A percentile compares a stretch with the other conserved stretches of the same genome.
phyloP scores from a whole-genome alignment of 2,329 filamentous ascomycete species.

The Pseudocercospora crystallina region DNA sequence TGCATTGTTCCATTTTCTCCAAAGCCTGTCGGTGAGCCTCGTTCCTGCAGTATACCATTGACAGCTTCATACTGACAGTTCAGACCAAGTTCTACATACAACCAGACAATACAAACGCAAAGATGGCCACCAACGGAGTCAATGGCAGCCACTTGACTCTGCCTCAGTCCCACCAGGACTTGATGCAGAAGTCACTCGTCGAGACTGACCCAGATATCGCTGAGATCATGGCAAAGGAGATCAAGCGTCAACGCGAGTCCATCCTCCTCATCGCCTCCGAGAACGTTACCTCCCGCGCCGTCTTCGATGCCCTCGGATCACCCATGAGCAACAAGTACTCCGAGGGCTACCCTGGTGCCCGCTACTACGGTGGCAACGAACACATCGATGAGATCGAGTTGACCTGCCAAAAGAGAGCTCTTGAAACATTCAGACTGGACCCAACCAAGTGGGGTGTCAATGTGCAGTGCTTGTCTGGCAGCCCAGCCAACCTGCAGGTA shows the following conservation, averaged over 20 bases:
- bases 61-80: too few relatives aligned
- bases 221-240: constrained; percentile 93
- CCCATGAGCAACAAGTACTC: constrained; percentile 98
- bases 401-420: constrained; percentile 89
- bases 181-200: constrained; percentile 93
- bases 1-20: too few relatives aligned
- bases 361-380: constrained; percentile 99
- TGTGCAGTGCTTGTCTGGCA: constrained; percentile 86
- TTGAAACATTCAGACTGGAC: constrained; percentile 86
- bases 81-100: too few relatives aligned
- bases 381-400: constrained; percentile 96
- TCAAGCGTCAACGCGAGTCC: constrained; percentile 95
- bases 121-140: constrained; percentile 30
- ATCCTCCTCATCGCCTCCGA: constrained; percentile 98
- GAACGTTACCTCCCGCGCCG: constrained; percentile 97
- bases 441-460: constrained; percentile 95
- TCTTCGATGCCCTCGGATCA: constrained; percentile 94
- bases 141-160: constrained; percentile 52
- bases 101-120: constrained; percentile 2
- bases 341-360: constrained; percentile 94
- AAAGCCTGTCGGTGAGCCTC: too few relatives aligned
- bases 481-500: constrained; percentile 73
- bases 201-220: constrained; percentile 93
- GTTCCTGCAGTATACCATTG: too few relatives aligned
- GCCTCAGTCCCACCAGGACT: constrained; percentile 65